Evolutionary conservation across 2,329 filamentous ascomycete genomes (phyloP), one percentile per base, ranked within the genome.

Genomic region (Colletotrichum brevisporum): DNA sequence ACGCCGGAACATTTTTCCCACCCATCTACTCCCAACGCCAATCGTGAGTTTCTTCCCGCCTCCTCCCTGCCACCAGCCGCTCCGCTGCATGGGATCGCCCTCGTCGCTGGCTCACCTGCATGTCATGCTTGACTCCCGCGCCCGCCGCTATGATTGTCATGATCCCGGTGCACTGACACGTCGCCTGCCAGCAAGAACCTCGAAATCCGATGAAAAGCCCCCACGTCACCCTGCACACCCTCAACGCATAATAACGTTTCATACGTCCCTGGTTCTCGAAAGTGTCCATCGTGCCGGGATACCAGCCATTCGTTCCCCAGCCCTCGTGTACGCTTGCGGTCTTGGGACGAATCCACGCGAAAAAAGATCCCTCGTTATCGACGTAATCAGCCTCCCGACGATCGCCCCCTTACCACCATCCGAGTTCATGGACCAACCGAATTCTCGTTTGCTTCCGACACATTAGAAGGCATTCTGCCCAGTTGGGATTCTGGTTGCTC

Each of bases 391-490:
- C 54, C 55, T 62, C 50, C 53, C 56, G 60, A 57, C 59, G 57
- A 65, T 59, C 27, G 16, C 60, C 60, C 52, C 57, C 39, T 48
- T 56, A 45, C 41, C 18, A 56, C 5, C 24, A 31, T 57, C 39
- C 63, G 69, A 70, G 73, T 78, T 76, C 67, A 78, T 79, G 77
- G 77, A 78, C 74, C 71, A 68, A 61, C 70, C 72, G 63, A 69
- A 63, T 63, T 59, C 70, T 63, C 60, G 63, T 72, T 47, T 69
- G 47, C 59, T 55, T 45, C 27, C 63, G 61, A 65, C 57, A 56
- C 47, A 47, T 54, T 63, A 69, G 31, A 63, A 67, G 59, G 64
- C 57, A 18, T 62, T 43, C 41, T 61, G 63, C 52, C 67, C 57
- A 27, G 53, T 47, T 47, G 51, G 55, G 61, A 55, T 43, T 54